phyloP scores from a whole-genome alignment of 2,329 filamentous ascomycete genomes.

The Nothophaeocryptopus gaeumannii region DNA sequence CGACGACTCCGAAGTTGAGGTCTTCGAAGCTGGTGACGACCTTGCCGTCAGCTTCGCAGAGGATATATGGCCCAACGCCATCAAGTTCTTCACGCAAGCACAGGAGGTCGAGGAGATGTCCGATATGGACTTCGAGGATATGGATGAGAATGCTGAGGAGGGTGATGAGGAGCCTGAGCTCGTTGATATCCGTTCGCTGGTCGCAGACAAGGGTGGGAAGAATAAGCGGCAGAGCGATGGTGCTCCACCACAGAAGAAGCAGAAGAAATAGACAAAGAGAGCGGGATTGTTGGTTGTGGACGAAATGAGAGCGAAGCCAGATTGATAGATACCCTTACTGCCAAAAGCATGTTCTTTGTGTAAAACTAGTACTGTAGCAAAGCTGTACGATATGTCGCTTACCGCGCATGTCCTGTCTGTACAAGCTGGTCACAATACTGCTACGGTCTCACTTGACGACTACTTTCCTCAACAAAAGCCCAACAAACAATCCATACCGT shows the following conservation, averaged over 20 bases:
- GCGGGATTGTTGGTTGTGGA: neutral
- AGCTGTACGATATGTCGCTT: no score
- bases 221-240: constrained; percentile 41
- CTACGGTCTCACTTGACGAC: no score
- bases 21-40: constrained; percentile 84
- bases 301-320: no score
- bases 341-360: no score
- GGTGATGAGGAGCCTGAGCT: constrained; percentile 54
- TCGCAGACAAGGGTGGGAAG: constrained; percentile 46
- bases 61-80: constrained; percentile 82
- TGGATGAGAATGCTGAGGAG: constrained; percentile 50
- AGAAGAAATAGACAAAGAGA: constrained; percentile 30
- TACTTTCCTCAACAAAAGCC: no score
- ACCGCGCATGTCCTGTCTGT: no score
- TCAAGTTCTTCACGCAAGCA: constrained; percentile 79
- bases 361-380: no score
- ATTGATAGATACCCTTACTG: no score
- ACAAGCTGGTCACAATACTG: no score
- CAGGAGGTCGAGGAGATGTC: constrained; percentile 65
- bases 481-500: no score
- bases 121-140: constrained; percentile 67
- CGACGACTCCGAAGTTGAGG: constrained; percentile 69
- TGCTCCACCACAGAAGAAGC: constrained; percentile 39
- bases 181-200: constrained; percentile 47
- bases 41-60: constrained; percentile 77